Evolutionary conservation across 257 asterid species (phyloP).

Genomic region (Nicotiana tabacum): DNA sequence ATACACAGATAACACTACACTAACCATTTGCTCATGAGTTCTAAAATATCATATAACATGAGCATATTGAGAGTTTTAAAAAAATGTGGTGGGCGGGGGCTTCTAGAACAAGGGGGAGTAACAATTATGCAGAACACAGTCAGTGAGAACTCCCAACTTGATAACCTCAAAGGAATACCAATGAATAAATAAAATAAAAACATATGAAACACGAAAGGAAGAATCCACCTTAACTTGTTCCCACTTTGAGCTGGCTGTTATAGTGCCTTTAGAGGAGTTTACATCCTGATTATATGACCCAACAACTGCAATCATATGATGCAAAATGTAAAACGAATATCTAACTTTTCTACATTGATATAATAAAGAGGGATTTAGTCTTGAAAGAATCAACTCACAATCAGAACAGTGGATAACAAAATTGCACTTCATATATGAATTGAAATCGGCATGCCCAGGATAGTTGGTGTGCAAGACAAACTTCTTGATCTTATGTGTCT

Average conservation of each 20-base stretch:
- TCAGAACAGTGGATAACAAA: constrained; percentile 51
- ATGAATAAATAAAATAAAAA: neutral
- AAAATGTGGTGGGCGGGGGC: neutral
- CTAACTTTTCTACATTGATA: constrained; percentile 2
- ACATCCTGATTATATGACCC: constrained; percentile 43
- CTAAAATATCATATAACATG: neutral
- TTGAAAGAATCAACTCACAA: constrained; percentile 32
- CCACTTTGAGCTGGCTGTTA: constrained; percentile 75
- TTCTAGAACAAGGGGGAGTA: neutral
- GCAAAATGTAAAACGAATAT: neutral
- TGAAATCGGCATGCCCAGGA: constrained; percentile 92
- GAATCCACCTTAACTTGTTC: constrained; percentile 71
- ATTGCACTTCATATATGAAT: constrained; percentile 80
- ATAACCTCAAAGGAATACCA: neutral
- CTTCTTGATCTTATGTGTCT: constrained; percentile 77
- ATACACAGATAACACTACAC: neutral
- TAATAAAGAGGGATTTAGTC: neutral
- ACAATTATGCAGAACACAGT: neutral
- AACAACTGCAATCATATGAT: constrained; percentile 33
- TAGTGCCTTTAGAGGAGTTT: constrained; percentile 33
- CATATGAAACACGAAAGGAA: neutral
- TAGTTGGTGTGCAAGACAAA: constrained; percentile 81
- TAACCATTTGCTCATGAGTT: neutral
- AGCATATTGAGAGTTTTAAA: neutral
- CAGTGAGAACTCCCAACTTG: neutral